phyloP scores from a whole-genome alignment of 2,329 filamentous ascomycete genomes.

The Colletotrichum gloeosporioides region DNA sequence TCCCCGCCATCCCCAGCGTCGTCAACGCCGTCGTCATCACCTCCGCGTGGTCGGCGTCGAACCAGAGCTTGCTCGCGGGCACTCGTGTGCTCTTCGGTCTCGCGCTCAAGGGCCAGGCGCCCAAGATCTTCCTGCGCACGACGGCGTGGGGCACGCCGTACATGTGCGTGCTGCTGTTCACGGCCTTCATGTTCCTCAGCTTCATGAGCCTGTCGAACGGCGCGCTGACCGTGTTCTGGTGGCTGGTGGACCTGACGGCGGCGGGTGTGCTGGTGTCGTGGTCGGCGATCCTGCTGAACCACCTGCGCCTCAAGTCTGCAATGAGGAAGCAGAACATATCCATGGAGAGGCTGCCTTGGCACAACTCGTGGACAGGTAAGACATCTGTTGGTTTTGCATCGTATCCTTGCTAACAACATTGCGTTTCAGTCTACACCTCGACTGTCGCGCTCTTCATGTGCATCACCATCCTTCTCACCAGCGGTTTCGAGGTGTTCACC shows the following conservation, averaged over 20 bases:
- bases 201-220: conserved; percentile 65
- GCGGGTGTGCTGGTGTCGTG: conserved; percentile 59
- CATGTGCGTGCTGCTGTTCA: conserved; percentile 42
- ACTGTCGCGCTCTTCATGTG: conserved; percentile 64
- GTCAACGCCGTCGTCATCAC: conserved; percentile 62
- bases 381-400: neutral
- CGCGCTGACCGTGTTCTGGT: conserved; percentile 66
- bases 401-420: neutral
- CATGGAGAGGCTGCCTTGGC: conserved; percentile 59
- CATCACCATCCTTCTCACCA: conserved; percentile 71
- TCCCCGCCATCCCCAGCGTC: conserved; percentile 56
- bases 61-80: conserved; percentile 60
- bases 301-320: conserved; percentile 63
- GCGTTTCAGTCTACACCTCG: conserved; percentile 60
- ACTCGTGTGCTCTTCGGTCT: conserved; percentile 62
- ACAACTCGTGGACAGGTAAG: conserved; percentile 67
- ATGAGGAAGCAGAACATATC: conserved; percentile 52
- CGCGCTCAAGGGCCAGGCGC: conserved; percentile 57
- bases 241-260: conserved; percentile 62
- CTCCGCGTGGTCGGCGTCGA: conserved; percentile 55
- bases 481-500: conserved; percentile 71
- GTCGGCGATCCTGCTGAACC: conserved; percentile 60
- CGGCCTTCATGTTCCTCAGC: conserved; percentile 65
- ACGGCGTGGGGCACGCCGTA: conserved; percentile 34
- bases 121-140: conserved; percentile 45